Evolutionary conservation across 208 protist genomes (phyloP), one percentile per base, ranked within the genome.

Genomic region (Crithidia mellificae): DNA sequence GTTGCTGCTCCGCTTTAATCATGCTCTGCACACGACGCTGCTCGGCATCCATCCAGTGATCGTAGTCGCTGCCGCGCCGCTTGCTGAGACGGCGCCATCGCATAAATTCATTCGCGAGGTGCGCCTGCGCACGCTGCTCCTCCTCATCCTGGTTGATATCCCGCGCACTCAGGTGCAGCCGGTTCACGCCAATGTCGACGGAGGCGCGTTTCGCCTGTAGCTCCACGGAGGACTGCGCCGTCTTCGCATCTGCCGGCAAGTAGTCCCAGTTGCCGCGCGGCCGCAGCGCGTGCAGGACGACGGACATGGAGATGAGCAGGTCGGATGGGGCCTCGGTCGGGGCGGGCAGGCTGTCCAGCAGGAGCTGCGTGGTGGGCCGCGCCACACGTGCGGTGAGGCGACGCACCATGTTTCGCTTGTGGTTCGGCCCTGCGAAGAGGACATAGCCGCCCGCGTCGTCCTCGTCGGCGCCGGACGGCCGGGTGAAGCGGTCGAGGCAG

Each of bases 21-120:
- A 94, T 84, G 30, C 72, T 68, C 55, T 49, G 32, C 25, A 96
- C 77, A 0, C 88, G 88, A 14, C 43, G 54, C 47, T 74, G 74
- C 64, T 96, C 91, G n/a, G 83, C 83, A n/a, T 83, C 77, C 83
- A 94, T 87, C 88, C 91, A 96, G 58, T 78, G 67, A 22, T 94
- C 88, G 62, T 94, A 93, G 68, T 94, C 91, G 34, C 51, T 88
- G 51, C 68, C 39, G 22, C 77, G 74, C 11, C 65, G 68, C 22
- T 64, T 65, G 32, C 65, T 65, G 32, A 93, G 78, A 0, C 91
- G 87, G 12, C 74, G 54, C 85, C 84, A 92, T 53, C 78, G 81
- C 81, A 78, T 84, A 24, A 85, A 83, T 61, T 88, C 84, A 64
- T 96, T 94, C 4, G 61, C 55, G 49, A 76, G 30, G 44, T 87